Percentiles rank a stretch among this genome's conserved stretches.
Evolutionary conservation across 1,284 basidiomycete species (phyloP).

Genomic region (Rhizoctonia solani): DNA sequence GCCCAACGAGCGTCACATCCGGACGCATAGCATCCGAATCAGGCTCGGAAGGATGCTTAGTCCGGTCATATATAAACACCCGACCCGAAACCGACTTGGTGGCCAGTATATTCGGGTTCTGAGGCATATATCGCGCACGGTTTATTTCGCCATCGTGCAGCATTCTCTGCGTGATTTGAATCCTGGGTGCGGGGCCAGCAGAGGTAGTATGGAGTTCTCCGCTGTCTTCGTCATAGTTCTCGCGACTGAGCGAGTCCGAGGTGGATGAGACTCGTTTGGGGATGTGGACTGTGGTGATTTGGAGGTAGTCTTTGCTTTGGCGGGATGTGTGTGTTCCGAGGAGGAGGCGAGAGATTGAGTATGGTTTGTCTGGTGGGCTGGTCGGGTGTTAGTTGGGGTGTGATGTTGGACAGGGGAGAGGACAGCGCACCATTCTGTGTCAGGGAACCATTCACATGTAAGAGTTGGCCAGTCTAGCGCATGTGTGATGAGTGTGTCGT

Average conservation of each 20-base stretch:
- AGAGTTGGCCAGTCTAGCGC: constrained; percentile 98
- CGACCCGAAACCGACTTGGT: constrained; percentile 92
- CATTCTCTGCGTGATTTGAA: constrained; percentile 92
- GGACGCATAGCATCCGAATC: constrained; percentile 70
- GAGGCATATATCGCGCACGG: constrained; percentile 97
- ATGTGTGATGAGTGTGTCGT: constrained; percentile 97
- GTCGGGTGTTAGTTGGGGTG: not conserved
- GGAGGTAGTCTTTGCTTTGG: constrained; percentile 92
- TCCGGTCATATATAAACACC: constrained; percentile 93
- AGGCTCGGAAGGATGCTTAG: constrained; percentile 94
- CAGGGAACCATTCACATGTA: constrained; percentile 99
- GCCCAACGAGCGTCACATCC: constrained; percentile 88
- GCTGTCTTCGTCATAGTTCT: constrained; percentile 30
- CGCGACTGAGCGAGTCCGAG: constrained; percentile 21
- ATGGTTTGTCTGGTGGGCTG: constrained; percentile 85
- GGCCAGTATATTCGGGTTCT: constrained; percentile 96
- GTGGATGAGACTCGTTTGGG: constrained; percentile 62
- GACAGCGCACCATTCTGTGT: constrained; percentile 89
- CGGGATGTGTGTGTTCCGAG: constrained; percentile 98
- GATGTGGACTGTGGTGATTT: constrained; percentile 93
- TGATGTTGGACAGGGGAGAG: not conserved
- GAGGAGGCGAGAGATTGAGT: constrained; percentile 90
- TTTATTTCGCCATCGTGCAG: constrained; percentile 98
- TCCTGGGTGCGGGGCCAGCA: constrained; percentile 75
- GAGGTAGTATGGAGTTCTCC: constrained; percentile 58